Base-by-base conservation (phyloP, 495 filamentous ascomycete genomes). In the Sphaerosporella brunnea region DNA sequence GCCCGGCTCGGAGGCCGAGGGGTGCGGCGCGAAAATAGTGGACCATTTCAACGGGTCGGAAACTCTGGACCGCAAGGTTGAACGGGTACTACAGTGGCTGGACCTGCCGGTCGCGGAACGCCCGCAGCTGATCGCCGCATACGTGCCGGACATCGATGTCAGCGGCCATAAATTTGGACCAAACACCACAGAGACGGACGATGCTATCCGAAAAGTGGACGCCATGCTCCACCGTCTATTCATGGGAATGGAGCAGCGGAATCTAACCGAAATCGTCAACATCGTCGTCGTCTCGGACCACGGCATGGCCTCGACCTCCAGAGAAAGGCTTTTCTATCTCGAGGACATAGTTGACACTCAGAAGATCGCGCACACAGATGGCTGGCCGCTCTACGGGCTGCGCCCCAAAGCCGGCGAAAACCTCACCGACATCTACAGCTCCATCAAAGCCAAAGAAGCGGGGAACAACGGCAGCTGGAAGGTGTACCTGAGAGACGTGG, bases 211-310 rank as follows among this genome's bases (percentile, higher is more conserved):
- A 8, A 59, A 70, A 36, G 86, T 85, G 0, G 90, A 99, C 61
- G 62, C 52, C 1, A 83, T 96, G 80, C 69, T 99, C 0, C 77
- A 73, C 4, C 53, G 66, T 2, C 63, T 99, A 5, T 79, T 99
- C 55, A 56, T 69, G 5, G 87, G 86, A 0, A 65, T 99, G 0
- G 71, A 88, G 49, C 67, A 71, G 24, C 77, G 90, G 20, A 93
- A 95, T 56, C 67, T 96, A 13, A 93, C 86, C 0, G 60, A 79
- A 8, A 77, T 96, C 37, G 82, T 95, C 56, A 99, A 99, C 53
- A 72, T 99, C n/a, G 75, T 99, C 26, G 73, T 99, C n/a, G 87
- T 99, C 13, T 93, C 84, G 9, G 90, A 99, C 62, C 90, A 99
- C 56, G 90, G 90, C 18, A 99, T 99, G 90, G 88, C 88, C 2